Evolutionary conservation across 106 monocot genomes (phyloP), one percentile per base, ranked within the genome.

Genomic region (Xerophyta viscosa): DNA sequence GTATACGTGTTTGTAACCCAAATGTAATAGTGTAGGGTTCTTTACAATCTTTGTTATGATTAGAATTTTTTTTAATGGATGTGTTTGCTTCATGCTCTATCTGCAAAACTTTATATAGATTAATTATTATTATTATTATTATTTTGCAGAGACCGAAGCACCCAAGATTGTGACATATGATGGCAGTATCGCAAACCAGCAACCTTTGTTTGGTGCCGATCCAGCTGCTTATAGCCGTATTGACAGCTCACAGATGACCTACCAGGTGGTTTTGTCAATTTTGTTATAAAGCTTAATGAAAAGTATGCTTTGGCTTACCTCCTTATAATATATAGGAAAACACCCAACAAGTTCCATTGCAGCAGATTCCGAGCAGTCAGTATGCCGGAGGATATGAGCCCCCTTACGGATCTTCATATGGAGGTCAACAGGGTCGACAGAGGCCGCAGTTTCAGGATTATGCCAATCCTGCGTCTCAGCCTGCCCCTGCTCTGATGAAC

Each of bases 301-400:
- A 8, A 39, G 7, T 39, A 12, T 12, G 39, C 39, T 39, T 8
- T 15, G 20, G 4, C 3, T 20, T 23, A 47, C 22, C 22, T 19
- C 9, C 20, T 2, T 47, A 21, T 17, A 0, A 27, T 11, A n/a
- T 26, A n/a, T 64, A 81, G 73, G 62, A 60, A 54, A 62, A 76
- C 7, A 2, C 20, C n/a, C n/a, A n/a, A 29, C 68, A 58, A 15
- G 5, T 61, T 26, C 56, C 47, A 44, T 78, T 58, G 41, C 84
- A 59, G 45, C 65, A 60, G 31, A 46, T 67, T 11, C 26, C 63
- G 28, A 58, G 48, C 37, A 33, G 18, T 67, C 41, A 50, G 46
- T 77, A 71, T 80, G 50, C 14, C 41, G 74, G 81, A 64, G 62
- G 45, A 24, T 85, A 82, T 63, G 59, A 72, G 44, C 84, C 78